phyloP scores from a whole-genome alignment of 2,329 filamentous ascomycete genomes.

The Aureobasidium vineae region DNA sequence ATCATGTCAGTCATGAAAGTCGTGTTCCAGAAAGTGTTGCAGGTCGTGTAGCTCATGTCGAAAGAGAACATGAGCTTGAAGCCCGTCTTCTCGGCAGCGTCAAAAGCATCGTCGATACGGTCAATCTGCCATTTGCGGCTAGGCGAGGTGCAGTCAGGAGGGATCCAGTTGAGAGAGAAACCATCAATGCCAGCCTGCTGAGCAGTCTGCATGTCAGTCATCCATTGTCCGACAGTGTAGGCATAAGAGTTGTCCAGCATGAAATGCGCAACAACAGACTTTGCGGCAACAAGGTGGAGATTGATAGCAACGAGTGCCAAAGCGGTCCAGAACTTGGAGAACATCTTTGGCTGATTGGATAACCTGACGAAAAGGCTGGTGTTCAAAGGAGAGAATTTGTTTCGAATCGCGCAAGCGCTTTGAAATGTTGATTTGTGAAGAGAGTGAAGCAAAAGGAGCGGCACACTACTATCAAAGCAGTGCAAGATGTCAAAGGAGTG shows the following conservation, averaged over 20 bases:
- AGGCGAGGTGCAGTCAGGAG: constrained; percentile 37
- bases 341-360: not conserved
- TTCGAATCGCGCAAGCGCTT: constrained; percentile 9
- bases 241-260: constrained; percentile 41
- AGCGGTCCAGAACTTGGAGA: constrained; percentile 6
- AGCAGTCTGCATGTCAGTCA: constrained; percentile 38
- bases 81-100: constrained; percentile 37
- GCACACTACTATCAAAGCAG: constrained; percentile 26
- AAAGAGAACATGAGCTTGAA: constrained; percentile 43
- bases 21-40: constrained; percentile 41
- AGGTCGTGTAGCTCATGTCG: constrained; percentile 42
- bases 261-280: constrained; percentile 40
- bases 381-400: not conserved
- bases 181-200: constrained; percentile 40
- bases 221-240: constrained; percentile 38
- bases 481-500: constrained; percentile 15
- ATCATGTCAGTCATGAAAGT: constrained; percentile 40
- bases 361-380: not conserved
- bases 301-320: constrained; percentile 31
- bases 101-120: constrained; percentile 41
- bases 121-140: constrained; percentile 38
- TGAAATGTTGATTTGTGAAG: not conserved
- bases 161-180: constrained; percentile 42
- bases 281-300: constrained; percentile 34
- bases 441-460: constrained; percentile 5